These are phyloP conservation scores for Alternaria angustiovoidea DNA, from an alignment of 2,329 filamentous ascomycete genomes.

Conservation along the genomic window DNA sequence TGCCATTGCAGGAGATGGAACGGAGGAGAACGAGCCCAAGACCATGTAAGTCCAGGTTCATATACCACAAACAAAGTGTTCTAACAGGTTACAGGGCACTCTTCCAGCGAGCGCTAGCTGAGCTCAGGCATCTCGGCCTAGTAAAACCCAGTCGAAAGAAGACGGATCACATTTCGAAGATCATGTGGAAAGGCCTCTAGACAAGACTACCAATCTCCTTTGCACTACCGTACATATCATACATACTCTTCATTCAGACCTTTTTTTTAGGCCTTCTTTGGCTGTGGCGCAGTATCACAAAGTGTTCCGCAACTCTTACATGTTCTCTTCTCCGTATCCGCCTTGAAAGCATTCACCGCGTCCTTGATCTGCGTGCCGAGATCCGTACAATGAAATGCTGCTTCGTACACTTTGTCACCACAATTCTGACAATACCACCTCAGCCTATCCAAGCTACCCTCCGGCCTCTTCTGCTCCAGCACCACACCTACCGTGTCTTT, in stretches of 20 bases:
- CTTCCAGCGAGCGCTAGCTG: constrained; percentile 86
- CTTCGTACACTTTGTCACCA: constrained; percentile 80
- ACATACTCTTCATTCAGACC: constrained; percentile 8
- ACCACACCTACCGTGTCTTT: constrained; percentile 93
- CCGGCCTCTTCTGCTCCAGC: constrained; percentile 82
- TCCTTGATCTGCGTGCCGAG: constrained; percentile 94
- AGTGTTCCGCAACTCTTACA: constrained; percentile 80
- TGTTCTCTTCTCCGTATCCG: constrained; percentile 71
- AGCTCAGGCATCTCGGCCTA: constrained; percentile 85
- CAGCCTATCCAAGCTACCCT: constrained; percentile 76
- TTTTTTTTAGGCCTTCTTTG: constrained; percentile 23
- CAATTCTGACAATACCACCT: constrained; percentile 88
- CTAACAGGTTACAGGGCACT: constrained; percentile 60
- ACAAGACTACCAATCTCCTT: background rate
- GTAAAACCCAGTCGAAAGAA: constrained; percentile 91
- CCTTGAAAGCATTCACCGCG: constrained; percentile 83
- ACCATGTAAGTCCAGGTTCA: constrained; percentile 52
- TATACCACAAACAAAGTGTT: background rate
- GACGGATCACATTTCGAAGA: constrained; percentile 88
- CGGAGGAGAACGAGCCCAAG: constrained; percentile 57
- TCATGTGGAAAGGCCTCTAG: constrained; percentile 77
- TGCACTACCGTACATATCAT: constrained; percentile 16
- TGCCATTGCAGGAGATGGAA: constrained; percentile 64
- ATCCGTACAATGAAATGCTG: constrained; percentile 85
- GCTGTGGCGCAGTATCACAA: constrained; percentile 72